Evolutionary conservation across 2,329 filamentous ascomycete genomes (phyloP).

Genomic region (Hypoxylon sp.): DNA sequence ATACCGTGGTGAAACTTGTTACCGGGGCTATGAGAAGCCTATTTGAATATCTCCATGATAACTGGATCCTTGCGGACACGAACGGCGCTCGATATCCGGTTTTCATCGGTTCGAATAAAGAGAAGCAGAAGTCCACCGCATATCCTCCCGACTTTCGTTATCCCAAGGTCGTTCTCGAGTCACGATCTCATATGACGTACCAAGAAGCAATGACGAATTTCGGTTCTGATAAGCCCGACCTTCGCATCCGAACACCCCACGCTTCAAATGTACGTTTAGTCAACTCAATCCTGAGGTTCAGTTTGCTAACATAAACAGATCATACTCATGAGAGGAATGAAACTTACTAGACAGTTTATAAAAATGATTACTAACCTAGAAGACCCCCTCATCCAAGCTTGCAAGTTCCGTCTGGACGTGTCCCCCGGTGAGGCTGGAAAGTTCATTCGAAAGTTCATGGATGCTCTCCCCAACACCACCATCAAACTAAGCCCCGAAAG

Average conservation of each 20-base stretch:
- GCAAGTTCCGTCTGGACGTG: conserved; percentile 69
- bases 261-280: conserved; percentile 67
- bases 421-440: conserved; percentile 52
- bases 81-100: conserved; percentile 40
- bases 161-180: not conserved
- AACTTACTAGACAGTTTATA: conserved; percentile 68
- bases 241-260: conserved; percentile 64
- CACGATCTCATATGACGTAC: conserved; percentile 60
- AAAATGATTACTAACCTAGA: conserved; percentile 76
- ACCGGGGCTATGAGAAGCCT: conserved; percentile 63
- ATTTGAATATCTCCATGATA: conserved; percentile 59
- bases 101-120: no score
- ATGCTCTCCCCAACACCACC: conserved; percentile 66
- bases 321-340: conserved; percentile 67
- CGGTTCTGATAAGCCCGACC: conserved; percentile 92
- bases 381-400: conserved; percentile 76
- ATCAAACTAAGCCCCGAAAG: conserved; percentile 73
- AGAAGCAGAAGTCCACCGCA: no score
- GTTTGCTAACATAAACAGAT: conserved; percentile 61
- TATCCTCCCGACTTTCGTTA: not conserved
- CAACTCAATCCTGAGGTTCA: no score
- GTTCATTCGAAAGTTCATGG: conserved; percentile 72
- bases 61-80: conserved; percentile 47
- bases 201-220: conserved; percentile 79
- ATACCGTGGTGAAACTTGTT: conserved; percentile 70